Percentiles rank a stretch among this genome's conserved stretches.
phyloP scores from a whole-genome alignment of 2,329 filamentous ascomycete species.

The Hymenoscyphus scutula region DNA sequence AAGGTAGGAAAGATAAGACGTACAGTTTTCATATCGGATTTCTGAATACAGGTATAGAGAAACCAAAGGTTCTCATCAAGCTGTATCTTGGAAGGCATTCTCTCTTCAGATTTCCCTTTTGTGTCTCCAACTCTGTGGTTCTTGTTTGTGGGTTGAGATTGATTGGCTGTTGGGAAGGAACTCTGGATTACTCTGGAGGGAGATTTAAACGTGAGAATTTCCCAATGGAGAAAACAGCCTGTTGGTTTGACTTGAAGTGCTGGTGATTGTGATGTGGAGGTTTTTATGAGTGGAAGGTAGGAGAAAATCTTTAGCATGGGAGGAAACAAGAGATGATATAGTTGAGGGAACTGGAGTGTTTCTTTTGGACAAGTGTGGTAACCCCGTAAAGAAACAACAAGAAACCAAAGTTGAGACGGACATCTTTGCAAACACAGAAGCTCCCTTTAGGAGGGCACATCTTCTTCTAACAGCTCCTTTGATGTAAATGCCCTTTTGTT shows the following conservation, averaged over 20 bases:
- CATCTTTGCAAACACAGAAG: not conserved
- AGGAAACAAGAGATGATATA: constrained; percentile 5
- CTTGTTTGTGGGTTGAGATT: not conserved
- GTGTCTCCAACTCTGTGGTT: not conserved
- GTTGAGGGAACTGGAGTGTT: not conserved
- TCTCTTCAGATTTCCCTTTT: not conserved
- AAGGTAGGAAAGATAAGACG: constrained; percentile 20
- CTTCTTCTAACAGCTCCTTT: not conserved
- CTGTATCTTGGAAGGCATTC: constrained; percentile 41
- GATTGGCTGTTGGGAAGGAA: not conserved
- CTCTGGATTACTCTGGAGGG: too few relatives aligned
- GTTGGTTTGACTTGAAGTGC: not conserved
- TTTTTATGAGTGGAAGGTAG: not conserved
- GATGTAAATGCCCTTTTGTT: not conserved
- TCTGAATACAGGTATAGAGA: constrained; percentile 42
- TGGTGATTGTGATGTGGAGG: not conserved
- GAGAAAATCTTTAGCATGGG: not conserved
- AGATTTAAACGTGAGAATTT: too few relatives aligned
- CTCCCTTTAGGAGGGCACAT: not conserved
- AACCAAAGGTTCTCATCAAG: constrained; percentile 42
- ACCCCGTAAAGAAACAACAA: not conserved
- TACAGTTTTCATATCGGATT: constrained; percentile 40
- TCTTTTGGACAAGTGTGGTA: constrained; percentile 1
- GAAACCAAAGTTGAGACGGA: not conserved
- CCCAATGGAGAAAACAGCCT: too few relatives aligned